Percentiles rank a stretch among this genome's conserved stretches.
Evolutionary conservation across 1,139 yeast species (phyloP).

Genomic region (Pichia sp.): DNA sequence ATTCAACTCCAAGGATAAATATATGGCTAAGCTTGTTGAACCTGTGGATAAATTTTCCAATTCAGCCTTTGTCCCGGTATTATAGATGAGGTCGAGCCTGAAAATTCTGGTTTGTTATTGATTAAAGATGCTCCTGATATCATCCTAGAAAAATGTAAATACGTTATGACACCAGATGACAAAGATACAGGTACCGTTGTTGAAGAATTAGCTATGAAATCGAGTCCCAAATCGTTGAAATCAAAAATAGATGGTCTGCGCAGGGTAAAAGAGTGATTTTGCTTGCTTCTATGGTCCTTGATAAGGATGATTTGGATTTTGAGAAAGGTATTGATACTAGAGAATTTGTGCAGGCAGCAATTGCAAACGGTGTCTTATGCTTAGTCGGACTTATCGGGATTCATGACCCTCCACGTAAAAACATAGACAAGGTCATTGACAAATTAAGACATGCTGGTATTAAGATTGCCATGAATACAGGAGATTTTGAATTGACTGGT

Average conservation of each 20-base stretch:
- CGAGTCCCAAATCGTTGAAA: constrained; percentile 1
- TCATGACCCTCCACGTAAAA: constrained; percentile 49
- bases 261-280: constrained; percentile 6
- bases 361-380: constrained; percentile 20
- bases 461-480: constrained; percentile 41
- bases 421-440: constrained; percentile 38
- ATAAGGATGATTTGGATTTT: constrained; percentile 10
- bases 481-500: constrained; percentile 50
- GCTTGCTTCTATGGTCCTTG: constrained; percentile 28
- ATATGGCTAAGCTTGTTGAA: constrained; percentile 8
- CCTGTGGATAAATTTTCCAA: constrained; percentile 3
- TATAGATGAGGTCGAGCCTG: neutral
- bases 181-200: neutral
- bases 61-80: neutral
- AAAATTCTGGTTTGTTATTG: constrained; percentile 3
- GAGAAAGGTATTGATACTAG: constrained; percentile 2
- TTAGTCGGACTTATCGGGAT: constrained; percentile 46
- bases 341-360: constrained; percentile 3
- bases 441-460: constrained; percentile 46
- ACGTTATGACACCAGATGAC: neutral
- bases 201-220: constrained; percentile 10
- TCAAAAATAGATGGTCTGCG: constrained; percentile 6
- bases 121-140: constrained; percentile 8
- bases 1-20: constrained; percentile 5
- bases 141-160: constrained; percentile 1